These are phyloP conservation scores for Lipomyces yarrowii DNA, from an alignment of 1,139 yeast species.

Conservation along the genomic window DNA sequence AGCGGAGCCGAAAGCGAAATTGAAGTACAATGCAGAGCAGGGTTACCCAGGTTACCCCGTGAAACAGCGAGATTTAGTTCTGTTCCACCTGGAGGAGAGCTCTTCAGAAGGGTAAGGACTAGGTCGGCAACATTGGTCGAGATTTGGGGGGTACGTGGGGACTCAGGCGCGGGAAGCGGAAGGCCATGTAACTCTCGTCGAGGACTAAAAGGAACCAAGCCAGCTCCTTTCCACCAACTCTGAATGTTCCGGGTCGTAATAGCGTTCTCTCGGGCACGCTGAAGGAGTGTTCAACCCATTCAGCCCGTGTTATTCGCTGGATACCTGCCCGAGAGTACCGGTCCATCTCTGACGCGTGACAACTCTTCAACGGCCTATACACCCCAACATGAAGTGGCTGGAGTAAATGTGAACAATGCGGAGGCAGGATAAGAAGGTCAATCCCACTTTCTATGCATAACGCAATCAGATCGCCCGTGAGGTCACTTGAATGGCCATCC, in stretches of 20 bases:
- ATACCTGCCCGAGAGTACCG: not conserved
- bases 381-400: conserved; percentile 1
- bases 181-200: too few species aligned
- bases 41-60: too few species aligned
- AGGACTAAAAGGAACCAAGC: not conserved
- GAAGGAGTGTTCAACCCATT: not conserved
- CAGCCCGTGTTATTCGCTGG: not conserved
- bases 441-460: not conserved
- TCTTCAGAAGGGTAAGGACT: too few species aligned
- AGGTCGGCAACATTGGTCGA: too few species aligned
- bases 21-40: too few species aligned
- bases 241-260: not conserved
- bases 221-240: not conserved
- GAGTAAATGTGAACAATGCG: not conserved
- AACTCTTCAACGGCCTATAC: conserved; percentile 1
- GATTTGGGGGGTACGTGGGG: too few species aligned
- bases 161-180: too few species aligned
- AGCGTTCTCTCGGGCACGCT: not conserved
- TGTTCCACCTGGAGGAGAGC: too few species aligned
- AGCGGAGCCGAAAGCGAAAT: too few species aligned
- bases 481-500: too few species aligned
- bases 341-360: not conserved
- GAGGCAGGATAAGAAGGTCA: not conserved
- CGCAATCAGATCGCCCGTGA: conserved; percentile 5
- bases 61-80: too few species aligned